Base-by-base conservation (phyloP, 371 early-diverging fungal species). In the Cokeromyces recurvatus region DNA sequence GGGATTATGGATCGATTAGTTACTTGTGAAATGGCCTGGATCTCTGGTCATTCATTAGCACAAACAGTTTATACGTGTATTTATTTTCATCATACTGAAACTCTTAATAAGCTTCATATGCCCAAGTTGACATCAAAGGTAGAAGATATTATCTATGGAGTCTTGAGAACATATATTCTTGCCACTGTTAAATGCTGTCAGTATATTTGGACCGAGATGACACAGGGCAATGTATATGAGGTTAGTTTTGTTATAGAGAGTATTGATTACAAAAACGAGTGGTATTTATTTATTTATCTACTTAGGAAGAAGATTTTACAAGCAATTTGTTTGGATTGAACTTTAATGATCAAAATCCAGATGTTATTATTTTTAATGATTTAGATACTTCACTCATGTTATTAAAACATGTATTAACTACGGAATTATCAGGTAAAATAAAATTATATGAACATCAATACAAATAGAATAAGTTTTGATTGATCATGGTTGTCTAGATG, bases 11-110 rank as follows among this genome's bases (percentile, higher is more conserved):
- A 87, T 68, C 66, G 70, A 19, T 57, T 90, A 14, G 59, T 87
- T 31, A 66, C 69, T 29, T 77, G 81, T 25, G 79, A 85, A 71
- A 77, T 84, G 75, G 79, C 83, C 8, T 90, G 86, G 87, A 64
- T 86, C 20, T 77, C 86, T 19, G 87, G 90, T 6, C 80, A 86
- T 59, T 78, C 82, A 1, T 67, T 87, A 2, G 75, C 84, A 0
- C 90, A 86, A 38, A 87, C 87, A 0, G 59, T 90, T 1, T 85
- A 78, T 60, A 84, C 86, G 1, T 87, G 86, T 57, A 68, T 81
- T 35, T 81, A 86, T 45, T 60, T 82, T 38, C 82, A 84, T 32
- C 70, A 78, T 36, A 48, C 80, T 2, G 47, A 56, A n/a, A 53
- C 66, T 7, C 53, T 85, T 14, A 59, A 58, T 8, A 36, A 55